Conservation (phyloP, 768 basidiomycete species). For the Trametes meyenii region DNA sequence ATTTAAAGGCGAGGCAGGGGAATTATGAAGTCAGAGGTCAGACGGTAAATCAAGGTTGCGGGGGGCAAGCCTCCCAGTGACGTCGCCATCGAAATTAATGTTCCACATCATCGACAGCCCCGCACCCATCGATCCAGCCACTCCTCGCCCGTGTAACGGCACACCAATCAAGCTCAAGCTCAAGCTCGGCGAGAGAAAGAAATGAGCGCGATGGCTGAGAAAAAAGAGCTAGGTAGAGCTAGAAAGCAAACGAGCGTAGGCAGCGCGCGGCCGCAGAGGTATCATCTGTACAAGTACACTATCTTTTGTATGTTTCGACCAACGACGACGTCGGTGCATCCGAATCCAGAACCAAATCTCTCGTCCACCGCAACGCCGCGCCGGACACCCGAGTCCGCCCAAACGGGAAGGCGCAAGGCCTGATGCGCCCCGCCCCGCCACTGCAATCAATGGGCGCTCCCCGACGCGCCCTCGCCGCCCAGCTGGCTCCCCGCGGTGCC, state of each 20-base stretch:
- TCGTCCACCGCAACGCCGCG: conserved; percentile 6
- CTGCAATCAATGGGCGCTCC: conserved; percentile 4
- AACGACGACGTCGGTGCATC: background rate
- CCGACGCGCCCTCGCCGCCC: background rate
- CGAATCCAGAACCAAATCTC: background rate
- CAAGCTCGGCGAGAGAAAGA: background rate
- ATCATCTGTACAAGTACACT: conserved; percentile 20
- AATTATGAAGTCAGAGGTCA: background rate
- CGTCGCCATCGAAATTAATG: background rate
- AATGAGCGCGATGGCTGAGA: background rate
- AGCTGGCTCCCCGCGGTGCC: background rate
- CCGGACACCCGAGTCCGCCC: no score
- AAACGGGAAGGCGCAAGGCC: background rate
- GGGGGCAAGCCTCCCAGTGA: background rate
- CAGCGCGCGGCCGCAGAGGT: conserved; percentile 2
- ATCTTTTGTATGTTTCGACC: conserved; percentile 5
- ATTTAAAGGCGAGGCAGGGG: background rate
- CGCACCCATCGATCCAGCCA: background rate
- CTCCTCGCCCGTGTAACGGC: background rate
- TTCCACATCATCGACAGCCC: no score
- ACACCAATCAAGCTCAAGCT: background rate
- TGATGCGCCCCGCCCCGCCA: conserved; percentile 3
- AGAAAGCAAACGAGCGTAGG: background rate
- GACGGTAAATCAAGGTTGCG: conserved; percentile 9
- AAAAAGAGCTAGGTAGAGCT: background rate